Base-by-base conservation (phyloP, 768 basidiomycete species). In the Galerina marginata region DNA sequence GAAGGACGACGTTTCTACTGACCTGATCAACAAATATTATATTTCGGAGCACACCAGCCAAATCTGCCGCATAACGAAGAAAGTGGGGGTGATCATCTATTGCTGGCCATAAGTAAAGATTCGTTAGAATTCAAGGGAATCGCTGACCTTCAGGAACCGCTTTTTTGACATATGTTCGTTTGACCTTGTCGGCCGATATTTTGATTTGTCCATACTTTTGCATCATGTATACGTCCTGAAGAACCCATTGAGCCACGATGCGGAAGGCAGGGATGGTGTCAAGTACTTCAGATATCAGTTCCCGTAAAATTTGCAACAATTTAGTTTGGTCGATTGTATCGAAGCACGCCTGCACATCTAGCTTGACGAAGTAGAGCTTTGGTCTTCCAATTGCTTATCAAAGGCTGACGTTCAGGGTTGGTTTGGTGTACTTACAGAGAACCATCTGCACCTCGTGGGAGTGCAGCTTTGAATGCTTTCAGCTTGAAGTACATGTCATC, bases 321-420 rank as follows among this genome's bases (percentile, higher is more conserved):
- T 90, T 95, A 7, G 84, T 81, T 72, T 99, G 97, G 37, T 94
- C 88, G 59, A 99, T 99, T 0, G 92, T 94, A 74, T 99, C 97
- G 78, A 98, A 99, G 66, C 95, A 97, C 6, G 96, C 90, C 61
- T 91, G 91, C 15, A 99, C 95, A 70, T 99, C 97, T 25, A 97
- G 86, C 73, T 99, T 99, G 52, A 95, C 96, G 67, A 99, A 96
- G 74, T 95, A 99, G 6, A 99, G 74, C 63, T 87, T 87, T 0
- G 96, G 94, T 39, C 96, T 96, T 53, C 6, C 26, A 3, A 40
- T 40, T 23, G 49, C 9, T 43, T 39, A 47, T 2, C 6, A 36
- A 23, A 40, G 15, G 14, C 14, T 39, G 2, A 25, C 23, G 7
- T 38, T 50, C 5, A 33, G 14, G 6, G 6, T 20, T 10, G 9